A percentile compares a stretch with the other conserved stretches of the same genome.
These are phyloP conservation scores for Ceratobasidium theobromae DNA, from an alignment of 1,284 basidiomycete species.

Conservation along the genomic window DNA sequence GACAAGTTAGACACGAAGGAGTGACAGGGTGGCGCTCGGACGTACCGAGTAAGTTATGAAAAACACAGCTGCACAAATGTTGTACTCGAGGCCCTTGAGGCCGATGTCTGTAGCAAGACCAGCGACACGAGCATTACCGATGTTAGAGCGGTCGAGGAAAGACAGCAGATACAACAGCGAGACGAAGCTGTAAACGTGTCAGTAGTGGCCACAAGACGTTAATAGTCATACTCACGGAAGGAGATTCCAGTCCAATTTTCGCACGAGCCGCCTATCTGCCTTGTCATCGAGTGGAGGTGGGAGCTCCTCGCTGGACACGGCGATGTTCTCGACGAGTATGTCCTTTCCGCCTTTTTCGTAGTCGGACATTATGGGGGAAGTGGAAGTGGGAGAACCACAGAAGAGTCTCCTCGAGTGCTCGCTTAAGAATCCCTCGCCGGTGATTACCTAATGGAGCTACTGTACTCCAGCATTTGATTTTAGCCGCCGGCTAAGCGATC, in stretches of 20 bases:
- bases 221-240: slow-evolving; percentile 18
- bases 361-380: slow-evolving; percentile 12
- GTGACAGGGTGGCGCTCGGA: not conserved
- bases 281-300: slow-evolving; percentile 17
- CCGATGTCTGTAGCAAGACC: slow-evolving; percentile 31
- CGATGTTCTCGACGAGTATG: not conserved
- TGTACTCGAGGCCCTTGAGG: slow-evolving; percentile 35
- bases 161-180: slow-evolving; percentile 35
- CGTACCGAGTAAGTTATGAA: slow-evolving; percentile 34
- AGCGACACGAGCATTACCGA: slow-evolving; percentile 36
- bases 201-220: not conserved
- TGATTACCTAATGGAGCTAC: slow-evolving; percentile 13
- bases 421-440: slow-evolving; percentile 20
- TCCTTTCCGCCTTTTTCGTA: slow-evolving; percentile 18
- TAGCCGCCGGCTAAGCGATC: slow-evolving; percentile 29
- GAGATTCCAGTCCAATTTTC: slow-evolving; percentile 36
- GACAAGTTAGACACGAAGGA: slow-evolving; percentile 1
- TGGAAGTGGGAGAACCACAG: slow-evolving; percentile 18
- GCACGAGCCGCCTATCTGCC: slow-evolving; percentile 27
- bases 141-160: slow-evolving; percentile 35
- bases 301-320: not conserved
- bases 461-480: not conserved
- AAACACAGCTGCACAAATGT: slow-evolving; percentile 35
- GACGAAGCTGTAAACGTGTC: slow-evolving; percentile 21
- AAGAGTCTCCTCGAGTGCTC: not conserved